Conservation (phyloP, 345 rosid genomes). For the Reutealis trisperma region DNA sequence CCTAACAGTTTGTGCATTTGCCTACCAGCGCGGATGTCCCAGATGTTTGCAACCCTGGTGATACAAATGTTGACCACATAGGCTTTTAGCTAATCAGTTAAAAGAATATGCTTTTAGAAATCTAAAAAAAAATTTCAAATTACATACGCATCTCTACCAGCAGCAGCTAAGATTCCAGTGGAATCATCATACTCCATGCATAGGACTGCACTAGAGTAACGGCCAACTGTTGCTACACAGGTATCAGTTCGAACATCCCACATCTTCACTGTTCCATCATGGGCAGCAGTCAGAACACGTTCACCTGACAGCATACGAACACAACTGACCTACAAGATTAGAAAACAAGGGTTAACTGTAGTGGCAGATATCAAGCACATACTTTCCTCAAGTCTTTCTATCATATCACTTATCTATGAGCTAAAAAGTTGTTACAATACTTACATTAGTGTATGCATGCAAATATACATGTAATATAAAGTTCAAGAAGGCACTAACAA, state of each 20-base stretch:
- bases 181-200: conserved; percentile 99
- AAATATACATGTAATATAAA: neutral
- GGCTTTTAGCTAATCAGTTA: conserved; percentile 8
- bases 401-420: neutral
- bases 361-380: neutral
- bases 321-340: conserved; percentile 66
- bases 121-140: neutral
- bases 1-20: conserved; percentile 98
- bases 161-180: conserved; percentile 93
- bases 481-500: neutral
- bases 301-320: conserved; percentile 96
- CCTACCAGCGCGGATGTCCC: conserved; percentile 97
- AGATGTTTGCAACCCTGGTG: conserved; percentile 84
- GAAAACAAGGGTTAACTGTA: conserved; percentile 1
- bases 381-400: neutral
- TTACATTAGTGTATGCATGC: neutral
- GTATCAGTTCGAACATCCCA: conserved; percentile 99
- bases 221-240: conserved; percentile 99
- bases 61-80: conserved; percentile 26
- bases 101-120: conserved; percentile 1
- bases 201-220: conserved; percentile 83
- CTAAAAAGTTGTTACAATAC: neutral
- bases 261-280: conserved; percentile 96
- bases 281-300: conserved; percentile 88
- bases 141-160: conserved; percentile 96